Evolutionary conservation across 805 yeast species (phyloP), one percentile per base, ranked within the genome.

Genomic region (Metschnikowia reukaufii): DNA sequence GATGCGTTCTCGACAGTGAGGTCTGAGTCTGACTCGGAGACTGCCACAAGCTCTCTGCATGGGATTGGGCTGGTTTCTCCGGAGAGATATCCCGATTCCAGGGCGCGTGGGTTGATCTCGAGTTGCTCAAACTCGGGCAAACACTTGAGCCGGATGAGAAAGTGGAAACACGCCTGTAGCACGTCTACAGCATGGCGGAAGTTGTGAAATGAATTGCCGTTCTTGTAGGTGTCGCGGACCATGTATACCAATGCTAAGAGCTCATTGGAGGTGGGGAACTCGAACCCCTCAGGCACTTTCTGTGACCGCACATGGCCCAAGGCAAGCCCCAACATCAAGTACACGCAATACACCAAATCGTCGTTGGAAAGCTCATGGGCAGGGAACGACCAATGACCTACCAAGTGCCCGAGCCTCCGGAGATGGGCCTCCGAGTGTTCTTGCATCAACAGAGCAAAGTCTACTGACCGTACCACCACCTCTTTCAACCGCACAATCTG

Each of bases 131-230:
- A 72, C 18, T 50, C 45, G 4, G 75, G 76, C 45, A 72, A 59
- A 50, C 73, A 70, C 15, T 60, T 58, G 49, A 76, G 66, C 37
- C 73, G 67, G 12, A 76, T 60, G 39, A 84, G 69, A 48, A 84
- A 81, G 62, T 76, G 84, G 69, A 86, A 84, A 27, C 92, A 82
- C 2, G 96, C 96, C 67, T 94, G 99, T 60, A 91, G 69, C 7
- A 94, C 99, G 67, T 94, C 99, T 15, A 89, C 86, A 0, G 96
- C 97, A 67, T 94, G 99, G 56, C 96, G 79, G 62, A 91, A 94
- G 67, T 92, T 91, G 70, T 94, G 99, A 72, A 92, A 94, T 15
- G 92, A 88, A 63, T 91, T 91, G 9, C 89, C 88, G 56, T 82
- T 80, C 59, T 86, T 83, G 66, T 94, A 94, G 37, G 88, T 79